phyloP scores from a whole-genome alignment of 2,329 filamentous ascomycete species.

The Westerdykella aurantiaca region DNA sequence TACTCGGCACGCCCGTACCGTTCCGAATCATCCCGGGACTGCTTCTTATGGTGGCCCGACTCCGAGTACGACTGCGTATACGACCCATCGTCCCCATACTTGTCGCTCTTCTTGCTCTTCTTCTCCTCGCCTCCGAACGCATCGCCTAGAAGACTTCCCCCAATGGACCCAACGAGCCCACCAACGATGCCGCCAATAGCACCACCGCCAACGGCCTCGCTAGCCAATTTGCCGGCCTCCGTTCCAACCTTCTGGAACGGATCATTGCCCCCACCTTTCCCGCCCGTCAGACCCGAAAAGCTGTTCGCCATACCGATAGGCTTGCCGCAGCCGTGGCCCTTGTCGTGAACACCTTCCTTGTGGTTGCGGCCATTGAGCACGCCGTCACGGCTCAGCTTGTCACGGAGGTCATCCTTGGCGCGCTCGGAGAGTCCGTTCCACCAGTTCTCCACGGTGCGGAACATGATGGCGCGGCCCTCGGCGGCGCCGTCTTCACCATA shows the following conservation, averaged over 20 bases:
- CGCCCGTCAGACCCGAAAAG: slow-evolving; percentile 27
- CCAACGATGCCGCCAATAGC: slow-evolving; percentile 66
- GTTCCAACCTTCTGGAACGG: slow-evolving; percentile 28
- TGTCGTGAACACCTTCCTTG: slow-evolving; percentile 76
- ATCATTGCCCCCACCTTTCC: slow-evolving; percentile 38
- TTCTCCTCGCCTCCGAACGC: slow-evolving; percentile 51
- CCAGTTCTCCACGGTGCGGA: slow-evolving; percentile 74
- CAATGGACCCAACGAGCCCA: slow-evolving; percentile 55
- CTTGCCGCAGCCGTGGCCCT: slow-evolving; percentile 80
- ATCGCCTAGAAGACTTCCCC: slow-evolving; percentile 59
- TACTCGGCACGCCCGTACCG: slow-evolving; percentile 58
- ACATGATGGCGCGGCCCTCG: slow-evolving; percentile 73
- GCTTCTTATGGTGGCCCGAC: slow-evolving; percentile 49
- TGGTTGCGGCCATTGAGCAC: slow-evolving; percentile 76
- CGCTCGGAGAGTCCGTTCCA: slow-evolving; percentile 63
- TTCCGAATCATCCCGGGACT: slow-evolving; percentile 34
- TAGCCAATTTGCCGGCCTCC: slow-evolving; percentile 48
- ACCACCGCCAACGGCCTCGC: slow-evolving; percentile 58
- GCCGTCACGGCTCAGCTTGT: slow-evolving; percentile 71
- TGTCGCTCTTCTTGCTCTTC: slow-evolving; percentile 49
- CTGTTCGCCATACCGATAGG: slow-evolving; percentile 69
- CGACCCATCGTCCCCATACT: slow-evolving; percentile 55
- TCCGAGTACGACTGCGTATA: slow-evolving; percentile 58
- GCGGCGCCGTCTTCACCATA: slow-evolving; percentile 62
- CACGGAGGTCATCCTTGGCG: slow-evolving; percentile 62